Percentiles rank a stretch among this genome's conserved stretches.
phyloP scores from a whole-genome alignment of 2,329 filamentous ascomycete genomes.

The Xylariaceae sp. region DNA sequence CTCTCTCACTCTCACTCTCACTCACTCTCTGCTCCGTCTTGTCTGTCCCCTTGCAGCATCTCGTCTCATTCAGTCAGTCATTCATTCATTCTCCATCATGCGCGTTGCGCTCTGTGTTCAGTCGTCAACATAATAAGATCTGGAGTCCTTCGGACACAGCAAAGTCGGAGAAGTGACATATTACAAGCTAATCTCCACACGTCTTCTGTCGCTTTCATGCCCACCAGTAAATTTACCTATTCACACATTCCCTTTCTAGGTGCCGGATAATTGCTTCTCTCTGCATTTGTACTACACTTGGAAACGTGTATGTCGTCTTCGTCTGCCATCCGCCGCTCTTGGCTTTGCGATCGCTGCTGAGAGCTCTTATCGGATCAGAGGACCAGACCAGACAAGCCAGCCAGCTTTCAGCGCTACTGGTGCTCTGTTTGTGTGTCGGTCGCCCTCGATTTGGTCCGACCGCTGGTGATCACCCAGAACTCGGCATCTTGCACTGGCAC shows the following conservation, averaged over 20 bases:
- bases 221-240: constrained; percentile 17
- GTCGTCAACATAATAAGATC: not conserved
- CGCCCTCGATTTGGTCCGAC: not conserved
- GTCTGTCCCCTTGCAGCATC: not conserved
- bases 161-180: constrained; percentile 17
- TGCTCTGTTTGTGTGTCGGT: not conserved
- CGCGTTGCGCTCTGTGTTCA: not conserved
- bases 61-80: not conserved
- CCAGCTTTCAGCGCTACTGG: constrained; percentile 2
- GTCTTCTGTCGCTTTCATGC: constrained; percentile 10
- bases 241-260: constrained; percentile 3
- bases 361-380: constrained; percentile 8
- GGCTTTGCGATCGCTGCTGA: constrained; percentile 13
- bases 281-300: constrained; percentile 20
- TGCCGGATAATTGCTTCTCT: constrained; percentile 24
- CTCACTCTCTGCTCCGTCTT: not conserved
- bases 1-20: not conserved
- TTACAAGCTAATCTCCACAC: constrained; percentile 17
- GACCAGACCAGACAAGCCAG: not conserved
- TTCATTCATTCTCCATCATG: not conserved
- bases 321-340: constrained; percentile 11
- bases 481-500: constrained; percentile 15
- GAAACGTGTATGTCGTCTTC: constrained; percentile 5
- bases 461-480: constrained; percentile 12
- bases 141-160: constrained; percentile 2